Percentiles rank a stretch among this genome's conserved stretches.
phyloP scores from a whole-genome alignment of 1,284 basidiomycete genomes.

The Ganoderma lucidum region DNA sequence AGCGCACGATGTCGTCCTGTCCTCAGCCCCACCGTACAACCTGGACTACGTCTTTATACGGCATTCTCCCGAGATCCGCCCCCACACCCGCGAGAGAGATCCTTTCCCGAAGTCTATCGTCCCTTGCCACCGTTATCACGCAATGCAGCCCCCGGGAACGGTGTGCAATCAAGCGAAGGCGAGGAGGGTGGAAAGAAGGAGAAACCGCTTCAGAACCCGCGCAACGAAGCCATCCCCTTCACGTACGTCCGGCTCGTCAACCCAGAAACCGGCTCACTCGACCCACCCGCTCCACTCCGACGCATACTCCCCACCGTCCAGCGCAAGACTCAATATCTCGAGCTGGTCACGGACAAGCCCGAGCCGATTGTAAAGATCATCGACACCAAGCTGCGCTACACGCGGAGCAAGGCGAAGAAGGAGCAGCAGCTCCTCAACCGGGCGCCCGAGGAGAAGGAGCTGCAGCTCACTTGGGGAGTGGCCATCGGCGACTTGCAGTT shows the following conservation, averaged over 20 bases:
- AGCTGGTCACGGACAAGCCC: constrained; percentile 56
- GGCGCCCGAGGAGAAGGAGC: constrained; percentile 64
- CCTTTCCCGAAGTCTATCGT: not conserved
- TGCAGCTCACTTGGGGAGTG: constrained; percentile 78
- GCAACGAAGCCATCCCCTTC: constrained; percentile 39
- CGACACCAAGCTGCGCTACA: constrained; percentile 47
- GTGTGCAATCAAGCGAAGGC: not conserved
- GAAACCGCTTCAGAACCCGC: constrained; percentile 23
- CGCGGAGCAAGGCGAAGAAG: constrained; percentile 43
- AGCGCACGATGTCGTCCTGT: not conserved
- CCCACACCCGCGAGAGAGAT: not conserved
- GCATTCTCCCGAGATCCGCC: not conserved
- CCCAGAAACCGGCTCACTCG: constrained; percentile 53
- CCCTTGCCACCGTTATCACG: not conserved
- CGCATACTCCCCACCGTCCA: constrained; percentile 52
- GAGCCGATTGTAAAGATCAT: constrained; percentile 62
- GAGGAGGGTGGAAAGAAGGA: constrained; percentile 12
- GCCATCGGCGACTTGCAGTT: constrained; percentile 67
- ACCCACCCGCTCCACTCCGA: constrained; percentile 43
- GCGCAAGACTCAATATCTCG: constrained; percentile 52
- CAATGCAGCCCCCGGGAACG: not conserved
- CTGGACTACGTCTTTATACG: not conserved
- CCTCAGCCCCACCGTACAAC: not conserved
- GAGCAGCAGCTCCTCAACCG: constrained; percentile 44
- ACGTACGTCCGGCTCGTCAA: constrained; percentile 57